Conservation (phyloP, 768 basidiomycete genomes). For the Psilocybe azurescens region DNA sequence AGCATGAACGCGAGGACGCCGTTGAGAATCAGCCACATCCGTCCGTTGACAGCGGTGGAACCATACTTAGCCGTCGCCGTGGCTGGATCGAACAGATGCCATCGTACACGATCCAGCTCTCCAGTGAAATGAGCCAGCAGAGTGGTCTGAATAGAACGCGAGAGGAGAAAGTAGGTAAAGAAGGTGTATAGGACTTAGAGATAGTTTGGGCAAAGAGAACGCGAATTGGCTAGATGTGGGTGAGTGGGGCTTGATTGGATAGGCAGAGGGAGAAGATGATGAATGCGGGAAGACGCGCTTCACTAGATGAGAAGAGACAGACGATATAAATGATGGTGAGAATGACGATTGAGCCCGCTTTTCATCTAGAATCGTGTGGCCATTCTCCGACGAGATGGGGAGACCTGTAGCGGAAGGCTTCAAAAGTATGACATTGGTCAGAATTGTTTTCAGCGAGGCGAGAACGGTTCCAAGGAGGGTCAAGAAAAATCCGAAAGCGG, state of each 20-base stretch:
- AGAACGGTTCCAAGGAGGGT: conserved; percentile 91
- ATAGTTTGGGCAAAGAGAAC: conserved; percentile 33
- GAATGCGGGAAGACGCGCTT: conserved; percentile 20
- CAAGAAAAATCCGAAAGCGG: conserved; percentile 80
- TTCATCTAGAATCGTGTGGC: conserved; percentile 5
- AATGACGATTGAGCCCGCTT: conserved; percentile 8
- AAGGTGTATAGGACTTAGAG: conserved; percentile 74
- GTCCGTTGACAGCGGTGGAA: conserved; percentile 31
- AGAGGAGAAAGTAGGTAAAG: conserved; percentile 91
- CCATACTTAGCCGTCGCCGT: conserved; percentile 34
- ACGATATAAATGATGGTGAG: conserved; percentile 22
- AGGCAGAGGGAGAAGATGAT: conserved; percentile 12
- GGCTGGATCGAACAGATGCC: conserved; percentile 21
- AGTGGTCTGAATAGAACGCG: conserved; percentile 87
- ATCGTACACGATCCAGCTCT: conserved; percentile 69
- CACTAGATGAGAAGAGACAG: conserved; percentile 7
- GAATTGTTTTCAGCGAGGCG: conserved; percentile 92
- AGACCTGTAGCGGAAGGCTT: conserved; percentile 22
- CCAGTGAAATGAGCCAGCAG: conserved; percentile 79
- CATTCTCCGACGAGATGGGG: conserved; percentile 36
- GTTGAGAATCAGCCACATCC: conserved; percentile 70
- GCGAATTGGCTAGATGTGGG: conserved; percentile 11
- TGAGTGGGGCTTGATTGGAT: conserved; percentile 9
- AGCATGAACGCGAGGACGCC: conserved; percentile 90
- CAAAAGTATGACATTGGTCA: conserved; percentile 72